Conservation (phyloP, 768 basidiomycete genomes). For the Phlegmacium glaucopus region DNA sequence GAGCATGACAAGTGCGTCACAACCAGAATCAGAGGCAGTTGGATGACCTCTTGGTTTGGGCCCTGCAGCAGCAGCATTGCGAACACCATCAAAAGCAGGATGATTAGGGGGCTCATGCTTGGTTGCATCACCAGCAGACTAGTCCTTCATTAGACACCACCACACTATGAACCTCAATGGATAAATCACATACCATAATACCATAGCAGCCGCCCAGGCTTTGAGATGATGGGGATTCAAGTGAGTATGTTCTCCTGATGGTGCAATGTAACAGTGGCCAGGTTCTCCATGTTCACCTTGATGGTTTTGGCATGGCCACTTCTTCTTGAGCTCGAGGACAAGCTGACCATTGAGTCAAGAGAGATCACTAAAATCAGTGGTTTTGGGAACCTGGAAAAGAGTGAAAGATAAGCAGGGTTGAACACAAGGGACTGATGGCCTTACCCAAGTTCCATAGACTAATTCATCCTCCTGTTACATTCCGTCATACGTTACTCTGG, state of each 20-base stretch:
- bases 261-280: conserved; percentile 9
- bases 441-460: no score
- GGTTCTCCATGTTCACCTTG: conserved; percentile 12
- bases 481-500: no score
- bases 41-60: no score
- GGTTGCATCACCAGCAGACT: conserved; percentile 14
- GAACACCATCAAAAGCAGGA: conserved; percentile 11
- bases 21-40: not conserved
- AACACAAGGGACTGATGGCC: no score
- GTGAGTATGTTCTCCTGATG: conserved; percentile 7
- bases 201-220: conserved; percentile 10
- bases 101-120: conserved; percentile 13
- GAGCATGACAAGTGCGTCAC: not conserved
- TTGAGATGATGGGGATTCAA: conserved; percentile 8
- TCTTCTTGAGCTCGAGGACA: conserved; percentile 11
- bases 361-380: conserved; percentile 3
- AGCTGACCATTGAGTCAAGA: conserved; percentile 7
- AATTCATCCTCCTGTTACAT: no score
- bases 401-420: no score
- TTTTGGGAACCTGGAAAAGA: conserved; percentile 5
- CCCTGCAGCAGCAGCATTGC: no score
- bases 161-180: no score
- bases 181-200: conserved; percentile 6
- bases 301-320: conserved; percentile 13
- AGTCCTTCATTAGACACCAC: not conserved